A percentile compares a stretch with the other conserved stretches of the same genome.
phyloP scores from a whole-genome alignment of 495 filamentous ascomycete genomes.

The Aspergillus avenaceus region DNA sequence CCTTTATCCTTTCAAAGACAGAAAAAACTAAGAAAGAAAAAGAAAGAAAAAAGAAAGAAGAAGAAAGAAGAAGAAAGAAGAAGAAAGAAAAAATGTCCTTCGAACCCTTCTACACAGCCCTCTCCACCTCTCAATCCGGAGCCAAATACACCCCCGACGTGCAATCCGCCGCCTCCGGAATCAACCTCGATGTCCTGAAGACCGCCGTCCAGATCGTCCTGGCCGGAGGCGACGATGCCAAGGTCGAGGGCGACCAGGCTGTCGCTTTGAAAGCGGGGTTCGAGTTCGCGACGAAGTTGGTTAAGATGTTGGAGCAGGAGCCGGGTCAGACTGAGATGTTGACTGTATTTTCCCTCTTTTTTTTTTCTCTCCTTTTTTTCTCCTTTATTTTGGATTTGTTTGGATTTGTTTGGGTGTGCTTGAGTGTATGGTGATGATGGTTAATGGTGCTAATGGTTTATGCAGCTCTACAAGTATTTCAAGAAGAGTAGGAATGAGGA shows the following conservation, averaged over 20 bases:
- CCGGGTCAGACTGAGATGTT: conserved; percentile 51
- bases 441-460: conserved; percentile 5
- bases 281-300: conserved; percentile 47
- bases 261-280: conserved; percentile 32
- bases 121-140: conserved; percentile 28
- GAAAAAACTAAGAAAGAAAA: neutral
- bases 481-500: conserved; percentile 51
- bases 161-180: conserved; percentile 22
- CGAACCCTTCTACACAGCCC: conserved; percentile 27
- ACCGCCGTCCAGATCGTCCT: conserved; percentile 28
- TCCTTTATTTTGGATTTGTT: neutral
- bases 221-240: conserved; percentile 12
- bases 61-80: neutral
- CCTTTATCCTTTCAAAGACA: neutral
- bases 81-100: conserved; percentile 27
- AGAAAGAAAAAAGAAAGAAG: neutral
- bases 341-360: conserved; percentile 41
- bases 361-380: neutral
- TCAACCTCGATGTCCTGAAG: conserved; percentile 28
- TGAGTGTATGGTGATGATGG: neutral
- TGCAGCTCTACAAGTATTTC: conserved; percentile 56
- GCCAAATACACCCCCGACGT: conserved; percentile 30
- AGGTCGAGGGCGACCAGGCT: conserved; percentile 18
- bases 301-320: conserved; percentile 53
- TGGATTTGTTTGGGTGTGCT: neutral